Conservation (phyloP, 352 stramenopile species). For the Phytophthora pistaciae region DNA sequence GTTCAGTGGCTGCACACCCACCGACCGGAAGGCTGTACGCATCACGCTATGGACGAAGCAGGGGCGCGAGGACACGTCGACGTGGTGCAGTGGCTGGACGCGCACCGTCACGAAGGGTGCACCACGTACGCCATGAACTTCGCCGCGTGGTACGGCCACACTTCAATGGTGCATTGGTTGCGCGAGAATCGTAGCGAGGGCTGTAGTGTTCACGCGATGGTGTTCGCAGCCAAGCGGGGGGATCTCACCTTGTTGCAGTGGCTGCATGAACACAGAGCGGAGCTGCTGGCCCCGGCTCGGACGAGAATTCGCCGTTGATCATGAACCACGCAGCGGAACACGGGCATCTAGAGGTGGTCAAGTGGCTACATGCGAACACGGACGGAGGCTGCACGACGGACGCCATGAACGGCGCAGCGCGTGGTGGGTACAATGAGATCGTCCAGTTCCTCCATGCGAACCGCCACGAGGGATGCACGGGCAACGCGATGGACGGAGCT, state of each 20-base stretch:
- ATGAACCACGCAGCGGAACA: constrained; percentile 47
- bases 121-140: constrained; percentile 53
- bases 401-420: constrained; percentile 37
- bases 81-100: constrained; percentile 43
- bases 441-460: constrained; percentile 53
- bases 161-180: constrained; percentile 44
- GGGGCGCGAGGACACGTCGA: constrained; percentile 35
- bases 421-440: constrained; percentile 39
- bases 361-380: constrained; percentile 44
- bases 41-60: constrained; percentile 45
- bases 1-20: constrained; percentile 63
- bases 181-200: constrained; percentile 40
- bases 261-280: constrained; percentile 32
- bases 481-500: constrained; percentile 39
- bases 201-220: constrained; percentile 41
- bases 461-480: constrained; percentile 36
- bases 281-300: constrained; percentile 15
- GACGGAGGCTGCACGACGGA: constrained; percentile 32
- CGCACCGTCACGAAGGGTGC: constrained; percentile 34
- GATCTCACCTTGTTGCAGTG: constrained; percentile 41
- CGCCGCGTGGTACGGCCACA: constrained; percentile 44
- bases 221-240: constrained; percentile 37
- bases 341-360: constrained; percentile 42
- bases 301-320: constrained; percentile 30
- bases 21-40: constrained; percentile 33